Evolutionary conservation across 2,329 filamentous ascomycete genomes (phyloP).

Genomic region (Paracoccidioides lutzii): DNA sequence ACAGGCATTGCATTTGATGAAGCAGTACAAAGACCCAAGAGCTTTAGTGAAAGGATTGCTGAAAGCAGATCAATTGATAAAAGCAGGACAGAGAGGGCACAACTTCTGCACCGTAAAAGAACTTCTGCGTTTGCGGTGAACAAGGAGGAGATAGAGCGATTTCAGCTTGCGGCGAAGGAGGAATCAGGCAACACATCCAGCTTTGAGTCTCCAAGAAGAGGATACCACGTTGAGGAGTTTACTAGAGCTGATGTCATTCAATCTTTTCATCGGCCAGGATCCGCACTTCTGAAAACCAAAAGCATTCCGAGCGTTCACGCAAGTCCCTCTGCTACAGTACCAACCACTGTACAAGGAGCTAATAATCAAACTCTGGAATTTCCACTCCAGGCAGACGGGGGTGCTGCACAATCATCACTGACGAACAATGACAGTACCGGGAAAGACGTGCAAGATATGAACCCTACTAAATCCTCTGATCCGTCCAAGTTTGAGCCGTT

Average conservation of each 20-base stretch:
- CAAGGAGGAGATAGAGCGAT: constrained; percentile 31
- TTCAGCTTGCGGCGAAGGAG: constrained; percentile 26
- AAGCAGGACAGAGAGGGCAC: constrained; percentile 25
- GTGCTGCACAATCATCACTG: background rate
- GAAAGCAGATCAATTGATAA: constrained; percentile 43
- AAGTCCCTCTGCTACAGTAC: constrained; percentile 3
- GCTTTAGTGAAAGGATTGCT: constrained; percentile 78
- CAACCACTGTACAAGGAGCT: background rate
- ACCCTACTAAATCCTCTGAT: constrained; percentile 29
- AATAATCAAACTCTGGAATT: constrained; percentile 11
- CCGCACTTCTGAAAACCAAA: constrained; percentile 22
- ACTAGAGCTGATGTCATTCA: constrained; percentile 49
- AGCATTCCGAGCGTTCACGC: constrained; percentile 21
- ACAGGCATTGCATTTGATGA: constrained; percentile 11
- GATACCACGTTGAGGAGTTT: constrained; percentile 40
- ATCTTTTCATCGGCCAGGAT: constrained; percentile 19
- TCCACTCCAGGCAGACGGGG: background rate
- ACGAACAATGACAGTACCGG: constrained; percentile 8
- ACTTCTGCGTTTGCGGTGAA: constrained; percentile 33
- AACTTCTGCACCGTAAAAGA: constrained; percentile 27
- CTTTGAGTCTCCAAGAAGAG: constrained; percentile 36
- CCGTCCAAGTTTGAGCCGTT: constrained; percentile 68
- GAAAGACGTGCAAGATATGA: constrained; percentile 9
- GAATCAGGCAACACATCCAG: constrained; percentile 12
- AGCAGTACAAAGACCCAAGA: constrained; percentile 31